Evolutionary conservation across 2,329 filamentous ascomycete species (phyloP).

Genomic region (Ampelomyces quisqualis): DNA sequence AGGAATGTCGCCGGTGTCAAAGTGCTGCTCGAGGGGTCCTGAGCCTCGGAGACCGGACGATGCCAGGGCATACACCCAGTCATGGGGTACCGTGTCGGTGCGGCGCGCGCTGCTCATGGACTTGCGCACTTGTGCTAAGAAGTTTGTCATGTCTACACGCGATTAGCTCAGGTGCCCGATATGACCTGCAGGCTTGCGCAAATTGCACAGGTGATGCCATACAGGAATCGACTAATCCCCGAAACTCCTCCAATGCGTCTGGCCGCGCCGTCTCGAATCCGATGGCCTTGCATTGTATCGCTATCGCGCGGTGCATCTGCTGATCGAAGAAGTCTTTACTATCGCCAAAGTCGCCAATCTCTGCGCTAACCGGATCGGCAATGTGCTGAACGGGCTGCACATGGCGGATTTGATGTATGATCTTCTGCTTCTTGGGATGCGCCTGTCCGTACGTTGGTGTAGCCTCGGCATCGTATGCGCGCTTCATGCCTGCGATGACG

Average conservation of each 20-base stretch:
- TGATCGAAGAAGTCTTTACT: slow-evolving; percentile 56
- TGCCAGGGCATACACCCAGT: slow-evolving; percentile 58
- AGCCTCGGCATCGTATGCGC: slow-evolving; percentile 26
- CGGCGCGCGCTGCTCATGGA: slow-evolving; percentile 61
- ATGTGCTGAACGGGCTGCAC: slow-evolving; percentile 38
- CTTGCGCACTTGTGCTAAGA: slow-evolving; percentile 55
- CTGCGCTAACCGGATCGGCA: slow-evolving; percentile 39
- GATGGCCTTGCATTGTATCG: slow-evolving; percentile 51
- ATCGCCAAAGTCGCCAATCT: slow-evolving; percentile 35
- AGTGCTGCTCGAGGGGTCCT: slow-evolving; percentile 43
- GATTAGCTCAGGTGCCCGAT: slow-evolving; percentile 17
- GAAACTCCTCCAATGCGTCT: slow-evolving; percentile 58
- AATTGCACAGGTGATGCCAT: slow-evolving; percentile 39
- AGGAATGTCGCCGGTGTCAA: slow-evolving; percentile 45
- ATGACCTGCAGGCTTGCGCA: slow-evolving; percentile 2
- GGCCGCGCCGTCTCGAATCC: slow-evolving; percentile 59
- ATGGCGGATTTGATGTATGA: slow-evolving; percentile 37
- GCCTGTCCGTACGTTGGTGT: slow-evolving; percentile 23
- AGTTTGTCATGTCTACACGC: slow-evolving; percentile 54
- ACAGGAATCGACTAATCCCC: slow-evolving; percentile 60
- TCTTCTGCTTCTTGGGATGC: slow-evolving; percentile 39
- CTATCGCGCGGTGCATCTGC: slow-evolving; percentile 58
- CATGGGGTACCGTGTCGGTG: slow-evolving; percentile 57
- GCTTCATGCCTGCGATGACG: slow-evolving; percentile 40
- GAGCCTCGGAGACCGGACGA: slow-evolving; percentile 44